Conservation (phyloP, 2,329 filamentous ascomycete species). For the Phymatotrichopsis omnivora region DNA sequence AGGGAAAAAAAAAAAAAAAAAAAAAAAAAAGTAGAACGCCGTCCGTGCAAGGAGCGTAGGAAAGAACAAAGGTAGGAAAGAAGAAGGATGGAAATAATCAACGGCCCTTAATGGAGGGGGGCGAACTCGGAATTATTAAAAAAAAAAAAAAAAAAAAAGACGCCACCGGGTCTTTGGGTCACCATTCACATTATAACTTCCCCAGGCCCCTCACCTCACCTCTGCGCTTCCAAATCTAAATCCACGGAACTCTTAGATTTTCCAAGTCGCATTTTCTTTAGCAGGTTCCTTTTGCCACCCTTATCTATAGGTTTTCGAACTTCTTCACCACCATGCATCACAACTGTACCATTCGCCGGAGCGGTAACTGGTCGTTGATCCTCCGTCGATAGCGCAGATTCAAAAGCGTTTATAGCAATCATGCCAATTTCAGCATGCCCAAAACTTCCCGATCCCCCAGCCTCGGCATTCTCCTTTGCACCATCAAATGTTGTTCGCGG, state of each 20-base stretch:
- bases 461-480: neutral
- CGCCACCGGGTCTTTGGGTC: neutral
- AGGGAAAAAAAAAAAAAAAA: constrained; percentile 16
- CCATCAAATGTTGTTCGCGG: neutral
- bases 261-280: constrained; percentile 8
- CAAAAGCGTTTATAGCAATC: neutral
- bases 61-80: constrained; percentile 9
- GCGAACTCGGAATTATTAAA: neutral
- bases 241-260: neutral
- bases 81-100: constrained; percentile 16
- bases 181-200: neutral
- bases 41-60: constrained; percentile 18
- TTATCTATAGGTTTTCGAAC: constrained; percentile 14
- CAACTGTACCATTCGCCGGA: constrained; percentile 9
- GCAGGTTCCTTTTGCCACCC: constrained; percentile 9
- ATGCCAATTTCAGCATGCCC: neutral
- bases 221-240: constrained; percentile 14
- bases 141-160: constrained; percentile 13
- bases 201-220: neutral
- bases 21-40: constrained; percentile 23
- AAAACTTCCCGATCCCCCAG: neutral
- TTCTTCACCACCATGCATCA: constrained; percentile 9
- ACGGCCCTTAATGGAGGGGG: constrained; percentile 6
- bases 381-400: neutral
- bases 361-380: neutral